Evolutionary conservation across 2,329 filamentous ascomycete species (phyloP), one percentile per base, ranked within the genome.

Genomic region (Epichloe sibirici): DNA sequence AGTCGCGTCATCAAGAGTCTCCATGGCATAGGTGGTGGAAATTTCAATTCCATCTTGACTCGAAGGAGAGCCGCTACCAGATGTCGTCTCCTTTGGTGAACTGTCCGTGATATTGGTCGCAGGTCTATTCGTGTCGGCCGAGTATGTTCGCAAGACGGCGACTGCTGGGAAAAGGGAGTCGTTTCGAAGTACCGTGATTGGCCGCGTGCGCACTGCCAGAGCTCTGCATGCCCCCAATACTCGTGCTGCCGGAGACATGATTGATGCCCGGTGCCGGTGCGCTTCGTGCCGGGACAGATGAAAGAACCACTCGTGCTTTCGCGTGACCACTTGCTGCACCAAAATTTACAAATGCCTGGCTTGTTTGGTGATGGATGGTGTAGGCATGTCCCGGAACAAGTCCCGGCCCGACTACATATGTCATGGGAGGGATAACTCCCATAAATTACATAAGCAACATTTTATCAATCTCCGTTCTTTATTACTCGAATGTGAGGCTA

Each of bases 201-300:
- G 60, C 52, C 61, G 59, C 58, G 62, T 59, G 38, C 58, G 61
- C 55, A 66, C 51, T 51, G 62, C 63, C 48, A 69, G 59, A 59
- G 61, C 59, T 61, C 64, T 63, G 52, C 66, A 68, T 57, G 61
- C 65, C 39, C 63, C 62, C 66, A 63, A 67, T 52, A 68, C 55
- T 54, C 61, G 62, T 53, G 62, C 58, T 59, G 62, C 62, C 53
- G 66, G 57, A 62, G 64, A 62, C 66, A 68, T 68, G 58, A 51
- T 59, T 59, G 59, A 58, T 62, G 49, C 57, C 53, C 37, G 25
- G 40, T 46, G 49, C 35, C 49, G 49, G 39, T 38, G 48, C 49
- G 38, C 49, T 46, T 39, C 39, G 37, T 52, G 38, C 38, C 43
- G 39, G 23, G 23, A 43, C 37, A 35, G 25, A 44, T 31, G n/a